phyloP scores from a whole-genome alignment of 371 early-diverging fungal species.

The Mortierella sp. region DNA sequence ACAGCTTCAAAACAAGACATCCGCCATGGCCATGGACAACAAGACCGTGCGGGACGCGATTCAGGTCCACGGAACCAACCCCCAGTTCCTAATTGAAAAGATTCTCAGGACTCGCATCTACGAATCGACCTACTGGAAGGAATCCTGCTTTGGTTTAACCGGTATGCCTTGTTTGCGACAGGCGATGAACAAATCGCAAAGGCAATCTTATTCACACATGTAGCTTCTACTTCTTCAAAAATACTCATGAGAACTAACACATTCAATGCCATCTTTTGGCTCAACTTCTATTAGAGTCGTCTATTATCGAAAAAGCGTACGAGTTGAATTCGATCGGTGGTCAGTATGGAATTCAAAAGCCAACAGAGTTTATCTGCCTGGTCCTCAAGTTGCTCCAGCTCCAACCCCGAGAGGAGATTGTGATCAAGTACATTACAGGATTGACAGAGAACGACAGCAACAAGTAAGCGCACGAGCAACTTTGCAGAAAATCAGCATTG shows the following conservation, averaged over 20 bases:
- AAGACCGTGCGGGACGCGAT: constrained; percentile 78
- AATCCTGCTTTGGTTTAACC: constrained; percentile 93
- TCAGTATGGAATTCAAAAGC: constrained; percentile 86
- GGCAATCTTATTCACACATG: not conserved
- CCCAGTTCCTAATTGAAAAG: constrained; percentile 95
- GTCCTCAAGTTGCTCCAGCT: constrained; percentile 91
- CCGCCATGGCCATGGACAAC: constrained; percentile 70
- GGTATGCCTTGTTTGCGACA: constrained; percentile 61
- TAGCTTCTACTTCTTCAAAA: not conserved
- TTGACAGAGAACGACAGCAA: constrained; percentile 52
- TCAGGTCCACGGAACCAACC: constrained; percentile 88
- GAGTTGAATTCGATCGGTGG: constrained; percentile 87
- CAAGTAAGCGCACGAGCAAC: constrained; percentile 59
- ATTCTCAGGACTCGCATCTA: constrained; percentile 92
- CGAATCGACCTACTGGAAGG: constrained; percentile 96
- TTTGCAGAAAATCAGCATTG: constrained; percentile 79
- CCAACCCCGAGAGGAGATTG: constrained; percentile 90
- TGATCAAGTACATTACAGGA: constrained; percentile 78
- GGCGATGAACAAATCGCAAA: not conserved
- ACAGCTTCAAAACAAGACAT: constrained; percentile 10
- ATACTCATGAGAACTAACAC: not conserved
- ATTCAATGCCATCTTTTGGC: not conserved
- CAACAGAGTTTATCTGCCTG: constrained; percentile 93
- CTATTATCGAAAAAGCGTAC: constrained; percentile 92
- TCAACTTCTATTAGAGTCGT: constrained; percentile 73